Conservation (phyloP, 768 basidiomycete genomes). For the Phlegmacium glaucopus region DNA sequence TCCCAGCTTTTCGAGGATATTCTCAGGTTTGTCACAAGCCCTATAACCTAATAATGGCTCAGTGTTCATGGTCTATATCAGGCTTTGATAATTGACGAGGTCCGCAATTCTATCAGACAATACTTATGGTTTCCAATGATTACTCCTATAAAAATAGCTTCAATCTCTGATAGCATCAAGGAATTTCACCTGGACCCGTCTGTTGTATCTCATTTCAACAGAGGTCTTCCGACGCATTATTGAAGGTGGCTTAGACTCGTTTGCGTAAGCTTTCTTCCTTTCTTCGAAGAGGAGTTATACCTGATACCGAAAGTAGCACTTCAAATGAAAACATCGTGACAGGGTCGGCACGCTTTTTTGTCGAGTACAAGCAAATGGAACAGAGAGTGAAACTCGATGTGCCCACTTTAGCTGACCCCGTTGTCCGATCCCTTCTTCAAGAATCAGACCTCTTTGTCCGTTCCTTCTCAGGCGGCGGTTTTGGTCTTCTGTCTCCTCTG, state of each 20-base stretch:
- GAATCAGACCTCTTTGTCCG: slow-evolving; percentile 84
- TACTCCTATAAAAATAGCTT: slow-evolving; percentile 41
- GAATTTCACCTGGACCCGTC: slow-evolving; percentile 66
- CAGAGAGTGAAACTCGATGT: slow-evolving; percentile 75
- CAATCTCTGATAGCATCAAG: slow-evolving; percentile 67
- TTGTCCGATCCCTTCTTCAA: slow-evolving; percentile 73
- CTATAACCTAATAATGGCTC: slow-evolving; percentile 9
- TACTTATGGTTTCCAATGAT: slow-evolving; percentile 6
- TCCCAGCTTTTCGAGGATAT: slow-evolving; percentile 82
- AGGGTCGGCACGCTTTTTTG: slow-evolving; percentile 66
- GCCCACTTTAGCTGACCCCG: slow-evolving; percentile 73
- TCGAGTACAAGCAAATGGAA: slow-evolving; percentile 78
- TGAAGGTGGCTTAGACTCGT: slow-evolving; percentile 65
- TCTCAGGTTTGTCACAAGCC: slow-evolving; percentile 51
- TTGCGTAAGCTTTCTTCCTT: slow-evolving; percentile 57
- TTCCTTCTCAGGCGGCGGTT: slow-evolving; percentile 74
- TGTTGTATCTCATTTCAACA: slow-evolving; percentile 53
- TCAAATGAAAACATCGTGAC: slow-evolving; percentile 73
- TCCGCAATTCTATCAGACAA: slow-evolving; percentile 28
- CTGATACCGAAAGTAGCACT: slow-evolving; percentile 21
- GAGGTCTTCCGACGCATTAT: slow-evolving; percentile 62
- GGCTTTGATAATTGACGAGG: slow-evolving; percentile 84
- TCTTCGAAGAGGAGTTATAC: neutral
- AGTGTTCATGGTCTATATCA: slow-evolving; percentile 26
- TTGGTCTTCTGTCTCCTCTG: slow-evolving; percentile 77